Evolutionary conservation across 129 eudicot species (phyloP), one percentile per base, ranked within the genome.

Genomic region (Centaurea solstitialis): DNA sequence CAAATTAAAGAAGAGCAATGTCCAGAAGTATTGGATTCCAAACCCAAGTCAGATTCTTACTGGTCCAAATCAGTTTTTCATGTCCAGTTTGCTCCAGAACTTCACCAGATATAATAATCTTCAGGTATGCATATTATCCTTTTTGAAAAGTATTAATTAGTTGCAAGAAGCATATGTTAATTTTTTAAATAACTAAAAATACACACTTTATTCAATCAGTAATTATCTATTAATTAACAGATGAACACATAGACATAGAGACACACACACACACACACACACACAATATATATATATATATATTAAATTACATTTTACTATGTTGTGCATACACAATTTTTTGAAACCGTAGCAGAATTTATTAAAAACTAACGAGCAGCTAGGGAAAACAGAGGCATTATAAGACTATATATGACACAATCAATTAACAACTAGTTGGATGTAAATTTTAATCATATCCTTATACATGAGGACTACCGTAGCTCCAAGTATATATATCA

Each of bases 51-150:
- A 90, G 78, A 90, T 90, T 75, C 92, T 90, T 74, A 74, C 69
- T 65, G 95, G 95, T 15, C 92, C 90, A 45, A 86, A 87, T 12
- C 88, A 88, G 74, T 90, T 90, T 90, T 74, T 84, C 90, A 8
- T 90, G 94, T 64, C 88, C 86, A 73, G 74, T 90, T 84, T 90
- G 94, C 66, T 86, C 45, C 87, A 90, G 91, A 87, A 78, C 86
- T 90, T 90, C 80, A 90, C 82, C 68, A 79, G 94, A 84, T 90
- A 88, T 78, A 90, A 90, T 72, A 90, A 90, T 74, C 83, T 90
- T 53, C 95, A 90, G 92, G 95, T 90, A 75, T 61, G 24, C 22
- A 70, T n/a, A 41, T n/a, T 22, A 74, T 38, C 24, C 11, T 21
- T 26, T 38, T 11, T 12, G 12, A 26, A 24, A 53, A 47, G 20